A percentile compares a stretch with the other conserved stretches of the same genome.
Evolutionary conservation across 2,329 filamentous ascomycete species (phyloP).

Genomic region (Colletotrichum coccodes): DNA sequence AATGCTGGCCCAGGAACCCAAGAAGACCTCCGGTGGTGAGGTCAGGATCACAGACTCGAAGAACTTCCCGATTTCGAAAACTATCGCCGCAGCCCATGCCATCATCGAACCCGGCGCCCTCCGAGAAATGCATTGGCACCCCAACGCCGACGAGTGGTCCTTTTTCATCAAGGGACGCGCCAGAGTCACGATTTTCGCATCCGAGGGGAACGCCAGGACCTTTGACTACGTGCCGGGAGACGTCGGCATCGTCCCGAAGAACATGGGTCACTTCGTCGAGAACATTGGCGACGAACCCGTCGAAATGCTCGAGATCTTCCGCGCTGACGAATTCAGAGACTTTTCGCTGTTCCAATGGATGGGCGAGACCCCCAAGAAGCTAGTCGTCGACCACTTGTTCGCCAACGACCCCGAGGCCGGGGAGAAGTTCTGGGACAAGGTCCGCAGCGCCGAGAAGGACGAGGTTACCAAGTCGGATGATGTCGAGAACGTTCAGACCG

Average conservation of each 20-base stretch:
- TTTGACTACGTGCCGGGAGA: slow-evolving; percentile 82
- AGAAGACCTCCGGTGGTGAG: slow-evolving; percentile 73
- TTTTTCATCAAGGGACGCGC: slow-evolving; percentile 81
- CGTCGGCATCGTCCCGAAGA: slow-evolving; percentile 79
- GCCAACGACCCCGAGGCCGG: slow-evolving; percentile 69
- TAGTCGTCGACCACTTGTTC: slow-evolving; percentile 76
- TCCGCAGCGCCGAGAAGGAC: slow-evolving; percentile 71
- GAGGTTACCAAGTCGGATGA: slow-evolving; percentile 51
- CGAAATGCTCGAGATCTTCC: slow-evolving; percentile 81
- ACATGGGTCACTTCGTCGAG: slow-evolving; percentile 86
- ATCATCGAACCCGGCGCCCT: slow-evolving; percentile 77
- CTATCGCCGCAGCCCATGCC: slow-evolving; percentile 77
- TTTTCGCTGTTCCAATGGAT: slow-evolving; percentile 83
- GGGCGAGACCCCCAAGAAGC: slow-evolving; percentile 74
- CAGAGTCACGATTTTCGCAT: slow-evolving; percentile 78
- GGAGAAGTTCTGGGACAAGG: slow-evolving; percentile 69
- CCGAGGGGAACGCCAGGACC: slow-evolving; percentile 75
- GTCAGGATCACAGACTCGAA: slow-evolving; percentile 79
- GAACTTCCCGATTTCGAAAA: slow-evolving; percentile 80
- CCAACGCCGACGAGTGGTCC: slow-evolving; percentile 82
- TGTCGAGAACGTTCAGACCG: background rate
- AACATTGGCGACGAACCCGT: slow-evolving; percentile 80
- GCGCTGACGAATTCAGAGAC: slow-evolving; percentile 76
- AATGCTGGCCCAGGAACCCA: slow-evolving; percentile 76
- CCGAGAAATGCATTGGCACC: slow-evolving; percentile 87